Percentiles rank a stretch among this genome's conserved stretches.
phyloP scores from a whole-genome alignment of 805 yeast genomes.

The Kodamaea hsintzibuensis region DNA sequence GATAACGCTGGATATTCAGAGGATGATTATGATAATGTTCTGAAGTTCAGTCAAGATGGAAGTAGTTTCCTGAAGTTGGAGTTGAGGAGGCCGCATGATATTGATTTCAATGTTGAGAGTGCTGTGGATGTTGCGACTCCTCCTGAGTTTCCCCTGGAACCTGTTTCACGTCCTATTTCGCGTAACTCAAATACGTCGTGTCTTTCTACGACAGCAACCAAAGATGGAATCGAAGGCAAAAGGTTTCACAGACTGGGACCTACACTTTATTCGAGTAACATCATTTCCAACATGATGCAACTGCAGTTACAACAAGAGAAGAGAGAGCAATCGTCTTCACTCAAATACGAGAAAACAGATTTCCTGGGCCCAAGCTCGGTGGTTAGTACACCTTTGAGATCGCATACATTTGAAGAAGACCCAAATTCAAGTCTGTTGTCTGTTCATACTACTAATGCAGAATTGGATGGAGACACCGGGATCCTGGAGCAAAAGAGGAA shows the following conservation, averaged over 20 bases:
- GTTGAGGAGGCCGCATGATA: neutral
- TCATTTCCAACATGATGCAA: constrained; percentile 30
- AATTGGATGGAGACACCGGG: constrained; percentile 26
- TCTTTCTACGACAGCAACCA: constrained; percentile 70
- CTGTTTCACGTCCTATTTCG: constrained; percentile 56
- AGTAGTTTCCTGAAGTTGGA: constrained; percentile 3
- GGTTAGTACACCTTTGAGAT: neutral
- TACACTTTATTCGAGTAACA: constrained; percentile 33
- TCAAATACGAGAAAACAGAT: neutral
- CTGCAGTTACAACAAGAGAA: constrained; percentile 14
- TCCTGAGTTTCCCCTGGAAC: constrained; percentile 17
- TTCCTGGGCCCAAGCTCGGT: neutral
- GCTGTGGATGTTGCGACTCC: constrained; percentile 4
- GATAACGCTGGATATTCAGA: neutral
- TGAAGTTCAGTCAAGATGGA: constrained; percentile 15
- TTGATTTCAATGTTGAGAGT: neutral
- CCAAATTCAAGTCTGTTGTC: constrained; percentile 15
- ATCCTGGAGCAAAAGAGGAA: constrained; percentile 17
- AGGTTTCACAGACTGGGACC: constrained; percentile 48
- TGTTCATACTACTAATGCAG: constrained; percentile 29
- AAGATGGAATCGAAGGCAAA: constrained; percentile 72
- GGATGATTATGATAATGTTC: constrained; percentile 15
- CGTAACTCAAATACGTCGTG: constrained; percentile 65
- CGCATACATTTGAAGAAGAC: constrained; percentile 7
- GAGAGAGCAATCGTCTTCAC: neutral